A percentile compares a stretch with the other conserved stretches of the same genome.
Evolutionary conservation across 306 rosid species (phyloP).

Genomic region (Aeschynomene evenia): DNA sequence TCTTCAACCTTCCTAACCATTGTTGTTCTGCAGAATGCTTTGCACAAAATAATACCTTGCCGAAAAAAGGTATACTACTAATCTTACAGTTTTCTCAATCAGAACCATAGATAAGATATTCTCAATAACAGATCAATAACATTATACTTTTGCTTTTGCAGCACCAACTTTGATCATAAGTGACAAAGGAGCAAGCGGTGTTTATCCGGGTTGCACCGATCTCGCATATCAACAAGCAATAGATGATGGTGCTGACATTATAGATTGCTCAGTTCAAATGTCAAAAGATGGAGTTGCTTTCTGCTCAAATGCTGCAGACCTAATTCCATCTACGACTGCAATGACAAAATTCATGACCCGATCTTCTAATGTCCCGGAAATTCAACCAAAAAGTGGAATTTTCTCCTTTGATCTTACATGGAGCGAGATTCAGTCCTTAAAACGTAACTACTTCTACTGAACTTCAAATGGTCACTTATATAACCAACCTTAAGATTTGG

Average conservation of each 20-base stretch:
- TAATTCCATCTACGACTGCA: constrained; percentile 50
- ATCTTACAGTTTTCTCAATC: not conserved
- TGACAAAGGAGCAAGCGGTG: constrained; percentile 80
- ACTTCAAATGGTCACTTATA: not conserved
- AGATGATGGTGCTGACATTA: constrained; percentile 71
- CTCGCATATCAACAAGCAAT: constrained; percentile 79
- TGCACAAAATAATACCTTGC: constrained; percentile 45
- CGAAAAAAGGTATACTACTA: constrained; percentile 47
- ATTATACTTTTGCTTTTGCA: constrained; percentile 32
- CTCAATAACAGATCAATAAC: not conserved
- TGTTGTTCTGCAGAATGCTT: constrained; percentile 63
- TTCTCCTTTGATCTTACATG: constrained; percentile 83
- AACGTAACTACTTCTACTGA: constrained; percentile 54
- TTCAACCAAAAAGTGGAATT: constrained; percentile 68
- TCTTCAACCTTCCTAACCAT: constrained; percentile 21
- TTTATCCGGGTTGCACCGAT: constrained; percentile 81
- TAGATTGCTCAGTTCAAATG: constrained; percentile 91
- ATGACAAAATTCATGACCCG: constrained; percentile 50
- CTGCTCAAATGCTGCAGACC: constrained; percentile 56
- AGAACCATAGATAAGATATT: not conserved
- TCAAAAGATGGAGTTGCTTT: constrained; percentile 83
- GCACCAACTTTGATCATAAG: constrained; percentile 61
- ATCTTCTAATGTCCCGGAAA: constrained; percentile 55
- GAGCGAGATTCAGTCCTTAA: constrained; percentile 69
- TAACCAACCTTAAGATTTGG: constrained; percentile 13